Evolutionary conservation across 2,329 filamentous ascomycete species (phyloP).

Genomic region (Xylaria sp.): DNA sequence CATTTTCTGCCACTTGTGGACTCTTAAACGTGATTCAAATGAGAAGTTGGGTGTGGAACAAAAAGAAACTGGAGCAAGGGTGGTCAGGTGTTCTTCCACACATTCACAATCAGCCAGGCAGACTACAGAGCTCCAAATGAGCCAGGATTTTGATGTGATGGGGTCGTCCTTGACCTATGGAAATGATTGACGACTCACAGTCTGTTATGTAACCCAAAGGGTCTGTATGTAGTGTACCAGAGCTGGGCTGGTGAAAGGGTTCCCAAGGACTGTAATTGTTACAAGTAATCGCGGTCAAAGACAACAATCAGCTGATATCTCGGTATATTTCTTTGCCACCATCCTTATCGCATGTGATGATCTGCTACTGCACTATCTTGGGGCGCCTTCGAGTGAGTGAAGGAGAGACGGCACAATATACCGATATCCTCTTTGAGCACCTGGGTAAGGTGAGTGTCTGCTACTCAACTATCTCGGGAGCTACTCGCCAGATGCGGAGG

Average conservation of each 20-base stretch:
- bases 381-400: constrained; percentile 24
- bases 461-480: not conserved
- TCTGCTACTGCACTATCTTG: constrained; percentile 1
- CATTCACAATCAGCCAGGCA: not conserved
- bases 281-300: not conserved
- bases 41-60: not conserved
- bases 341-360: constrained; percentile 5
- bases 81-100: not conserved
- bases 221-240: constrained; percentile 15
- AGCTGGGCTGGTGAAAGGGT: constrained; percentile 1
- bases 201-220: not conserved
- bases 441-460: constrained; percentile 13
- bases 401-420: constrained; percentile 21
- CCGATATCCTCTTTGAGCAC: constrained; percentile 12
- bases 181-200: not conserved
- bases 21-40: constrained; percentile 1
- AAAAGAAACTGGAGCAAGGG: not conserved
- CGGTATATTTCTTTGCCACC: constrained; percentile 5
- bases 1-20: not conserved
- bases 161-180: not conserved
- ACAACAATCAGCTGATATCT: constrained; percentile 18
- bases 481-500: constrained; percentile 8
- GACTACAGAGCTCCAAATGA: not conserved
- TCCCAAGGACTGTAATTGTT: constrained; percentile 7
- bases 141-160: not conserved